Conservation (phyloP, 1,284 basidiomycete species). For the Trichosporon coremiiforme region DNA sequence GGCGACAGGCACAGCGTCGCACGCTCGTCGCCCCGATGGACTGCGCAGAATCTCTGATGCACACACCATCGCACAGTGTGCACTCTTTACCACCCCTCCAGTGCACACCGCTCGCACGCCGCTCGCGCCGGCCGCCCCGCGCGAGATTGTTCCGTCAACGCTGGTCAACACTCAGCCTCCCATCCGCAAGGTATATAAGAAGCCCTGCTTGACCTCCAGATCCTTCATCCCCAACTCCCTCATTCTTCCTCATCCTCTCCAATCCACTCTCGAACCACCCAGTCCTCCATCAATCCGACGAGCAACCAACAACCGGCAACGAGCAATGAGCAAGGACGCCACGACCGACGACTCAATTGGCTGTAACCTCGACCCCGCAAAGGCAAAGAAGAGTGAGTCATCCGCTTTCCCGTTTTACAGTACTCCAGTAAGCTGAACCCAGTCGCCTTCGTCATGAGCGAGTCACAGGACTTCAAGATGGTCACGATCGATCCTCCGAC, state of each 20-base stretch:
- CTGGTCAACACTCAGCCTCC: background rate
- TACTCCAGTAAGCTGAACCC: background rate
- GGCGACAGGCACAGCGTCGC: background rate
- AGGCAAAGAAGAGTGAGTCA: conserved; percentile 9
- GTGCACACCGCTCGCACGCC: background rate
- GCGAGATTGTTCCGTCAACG: background rate
- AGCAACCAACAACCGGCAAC: background rate
- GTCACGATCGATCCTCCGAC: background rate
- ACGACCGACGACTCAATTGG: background rate
- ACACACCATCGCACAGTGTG: background rate
- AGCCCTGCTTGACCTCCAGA: background rate
- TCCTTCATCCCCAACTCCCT: background rate
- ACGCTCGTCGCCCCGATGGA: background rate
- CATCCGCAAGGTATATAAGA: background rate
- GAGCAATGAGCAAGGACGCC: background rate
- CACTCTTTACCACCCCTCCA: no score
- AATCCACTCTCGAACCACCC: background rate
- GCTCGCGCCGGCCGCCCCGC: background rate
- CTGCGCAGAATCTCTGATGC: background rate
- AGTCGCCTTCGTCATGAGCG: background rate
- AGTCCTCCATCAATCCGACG: no score
- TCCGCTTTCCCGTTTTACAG: background rate
- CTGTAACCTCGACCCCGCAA: conserved; percentile 5
- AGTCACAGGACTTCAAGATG: background rate
- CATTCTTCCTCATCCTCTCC: background rate